Percentiles rank a stretch among this genome's conserved stretches.
Evolutionary conservation across 345 rosid species (phyloP).

Genomic region (Melaleuca alternifolia): DNA sequence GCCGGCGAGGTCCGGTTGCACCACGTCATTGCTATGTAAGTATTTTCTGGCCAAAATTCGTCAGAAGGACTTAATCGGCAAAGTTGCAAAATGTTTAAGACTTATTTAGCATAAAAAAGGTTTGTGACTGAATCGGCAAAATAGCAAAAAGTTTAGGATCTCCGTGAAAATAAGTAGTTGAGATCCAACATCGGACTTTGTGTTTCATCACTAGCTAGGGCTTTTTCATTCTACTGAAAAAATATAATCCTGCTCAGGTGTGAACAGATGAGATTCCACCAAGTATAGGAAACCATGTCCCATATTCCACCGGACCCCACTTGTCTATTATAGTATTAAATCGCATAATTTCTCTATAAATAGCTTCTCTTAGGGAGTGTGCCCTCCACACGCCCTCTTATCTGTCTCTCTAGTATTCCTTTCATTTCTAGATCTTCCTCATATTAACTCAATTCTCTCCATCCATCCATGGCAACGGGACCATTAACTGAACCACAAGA

Average conservation of each 20-base stretch:
- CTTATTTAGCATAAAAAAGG: no score
- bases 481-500: neutral
- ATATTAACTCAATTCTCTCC: neutral
- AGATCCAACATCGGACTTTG: neutral
- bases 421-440: neutral
- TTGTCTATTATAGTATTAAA: neutral
- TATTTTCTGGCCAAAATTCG: no score
- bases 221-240: neutral
- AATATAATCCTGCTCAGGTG: neutral
- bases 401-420: neutral
- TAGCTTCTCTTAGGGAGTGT: neutral
- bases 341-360: neutral
- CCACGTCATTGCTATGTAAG: no score
- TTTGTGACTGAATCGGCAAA: no score
- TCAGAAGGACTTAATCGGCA: no score
- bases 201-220: neutral
- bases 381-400: neutral
- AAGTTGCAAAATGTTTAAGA: no score
- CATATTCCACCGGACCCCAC: neutral
- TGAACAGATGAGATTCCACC: neutral
- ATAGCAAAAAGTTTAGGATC: no score
- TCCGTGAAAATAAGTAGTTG: no score
- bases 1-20: no score
- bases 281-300: neutral
- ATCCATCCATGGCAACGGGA: neutral